These are phyloP conservation scores for Domatiomyces globalis DNA, from an alignment of 2,329 filamentous ascomycete genomes.

Conservation along the genomic window DNA sequence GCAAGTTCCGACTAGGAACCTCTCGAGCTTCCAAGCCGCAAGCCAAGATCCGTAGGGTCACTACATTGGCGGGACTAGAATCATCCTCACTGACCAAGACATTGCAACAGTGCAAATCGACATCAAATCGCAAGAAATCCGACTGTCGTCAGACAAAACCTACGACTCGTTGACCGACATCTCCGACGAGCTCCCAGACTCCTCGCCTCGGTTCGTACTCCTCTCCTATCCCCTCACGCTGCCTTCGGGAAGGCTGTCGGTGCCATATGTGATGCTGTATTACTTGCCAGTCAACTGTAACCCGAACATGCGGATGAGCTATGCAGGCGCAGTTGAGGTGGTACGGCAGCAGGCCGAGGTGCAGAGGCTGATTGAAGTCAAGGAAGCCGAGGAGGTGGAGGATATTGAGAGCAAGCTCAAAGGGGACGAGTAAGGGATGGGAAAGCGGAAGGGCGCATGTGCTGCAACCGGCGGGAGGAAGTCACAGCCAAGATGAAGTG, in stretches of 20 bases:
- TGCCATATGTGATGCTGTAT: conserved; percentile 89
- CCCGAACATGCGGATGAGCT: conserved; percentile 75
- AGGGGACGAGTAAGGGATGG: conserved; percentile 22
- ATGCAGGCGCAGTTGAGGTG: conserved; percentile 88
- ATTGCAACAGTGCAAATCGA: conserved; percentile 53
- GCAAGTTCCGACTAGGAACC: conserved; percentile 86
- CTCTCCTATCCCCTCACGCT: conserved; percentile 82
- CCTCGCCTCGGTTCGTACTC: conserved; percentile 76
- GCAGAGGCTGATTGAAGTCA: conserved; percentile 73
- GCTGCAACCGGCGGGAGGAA: background rate
- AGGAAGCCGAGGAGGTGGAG: conserved; percentile 64
- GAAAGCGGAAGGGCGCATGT: background rate
- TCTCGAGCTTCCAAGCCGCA: conserved; percentile 75
- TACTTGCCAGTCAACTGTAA: conserved; percentile 91
- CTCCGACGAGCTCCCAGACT: conserved; percentile 79
- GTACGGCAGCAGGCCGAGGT: conserved; percentile 89
- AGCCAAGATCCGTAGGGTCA: conserved; percentile 70
- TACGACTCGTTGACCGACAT: conserved; percentile 73
- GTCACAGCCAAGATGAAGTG: background rate
- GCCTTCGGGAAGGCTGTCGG: conserved; percentile 65
- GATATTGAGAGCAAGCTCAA: conserved; percentile 58
- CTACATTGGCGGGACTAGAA: background rate
- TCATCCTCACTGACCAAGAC: conserved; percentile 1
- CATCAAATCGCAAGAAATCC: conserved; percentile 78
- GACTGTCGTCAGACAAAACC: conserved; percentile 62